phyloP scores from a whole-genome alignment of 1,139 yeast genomes.

The Scheffersomyces parashehatae region DNA sequence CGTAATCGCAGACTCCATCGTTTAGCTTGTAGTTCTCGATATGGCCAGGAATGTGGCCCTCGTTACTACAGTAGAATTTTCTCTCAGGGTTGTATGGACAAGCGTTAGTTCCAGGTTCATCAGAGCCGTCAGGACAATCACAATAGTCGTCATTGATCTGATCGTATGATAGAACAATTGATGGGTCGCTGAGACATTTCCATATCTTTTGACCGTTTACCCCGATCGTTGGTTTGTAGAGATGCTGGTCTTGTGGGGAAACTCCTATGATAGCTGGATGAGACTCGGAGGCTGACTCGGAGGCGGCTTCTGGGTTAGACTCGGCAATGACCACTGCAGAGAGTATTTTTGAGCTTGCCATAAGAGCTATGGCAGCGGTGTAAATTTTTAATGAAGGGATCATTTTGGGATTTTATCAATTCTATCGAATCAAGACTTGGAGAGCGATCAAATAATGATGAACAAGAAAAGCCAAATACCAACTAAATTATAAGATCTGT shows the following conservation, averaged over 20 bases:
- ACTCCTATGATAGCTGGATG: conserved; percentile 16
- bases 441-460: no score
- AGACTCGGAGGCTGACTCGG: no score
- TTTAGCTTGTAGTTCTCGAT: conserved; percentile 66
- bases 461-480: no score
- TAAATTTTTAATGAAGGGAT: no score
- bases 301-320: no score
- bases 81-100: conserved; percentile 50
- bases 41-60: conserved; percentile 61
- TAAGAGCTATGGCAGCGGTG: no score
- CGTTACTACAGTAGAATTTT: conserved; percentile 73
- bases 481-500: no score
- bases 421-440: no score
- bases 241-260: conserved; percentile 37
- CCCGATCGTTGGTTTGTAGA: conserved; percentile 53
- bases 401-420: no score
- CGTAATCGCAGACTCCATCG: conserved; percentile 94
- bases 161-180: conserved; percentile 54
- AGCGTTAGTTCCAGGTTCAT: conserved; percentile 95
- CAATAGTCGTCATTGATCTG: conserved; percentile 88
- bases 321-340: no score
- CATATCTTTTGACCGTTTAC: conserved; percentile 48
- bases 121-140: conserved; percentile 98
- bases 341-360: no score
- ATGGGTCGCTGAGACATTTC: conserved; percentile 69